Conservation (phyloP, 2,329 filamentous ascomycete species). For the Pseudogymnoascus sp. region DNA sequence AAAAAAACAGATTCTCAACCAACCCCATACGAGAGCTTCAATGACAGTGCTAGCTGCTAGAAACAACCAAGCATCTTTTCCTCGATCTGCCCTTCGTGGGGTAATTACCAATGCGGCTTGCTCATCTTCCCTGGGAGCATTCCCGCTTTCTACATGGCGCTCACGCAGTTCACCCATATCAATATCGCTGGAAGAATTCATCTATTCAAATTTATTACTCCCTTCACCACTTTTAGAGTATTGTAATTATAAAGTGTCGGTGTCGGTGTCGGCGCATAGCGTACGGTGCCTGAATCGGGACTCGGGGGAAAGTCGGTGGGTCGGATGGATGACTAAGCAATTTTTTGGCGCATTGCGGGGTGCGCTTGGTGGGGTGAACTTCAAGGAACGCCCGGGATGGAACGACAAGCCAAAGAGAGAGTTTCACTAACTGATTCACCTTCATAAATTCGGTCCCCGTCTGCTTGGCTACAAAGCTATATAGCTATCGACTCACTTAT, state of each 20-base stretch:
- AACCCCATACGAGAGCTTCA: slow-evolving; percentile 47
- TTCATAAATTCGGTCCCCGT: not conserved
- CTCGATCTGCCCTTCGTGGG: slow-evolving; percentile 39
- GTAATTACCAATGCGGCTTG: slow-evolving; percentile 16
- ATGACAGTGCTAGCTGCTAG: slow-evolving; percentile 43
- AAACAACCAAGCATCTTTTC: slow-evolving; percentile 44
- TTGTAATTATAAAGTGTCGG: not conserved
- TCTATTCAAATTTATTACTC: not conserved
- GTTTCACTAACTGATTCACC: slow-evolving; percentile 1
- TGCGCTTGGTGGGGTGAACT: not conserved
- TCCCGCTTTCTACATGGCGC: not conserved
- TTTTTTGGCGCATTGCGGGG: not conserved
- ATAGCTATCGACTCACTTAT: not conserved
- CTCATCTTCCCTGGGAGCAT: not conserved
- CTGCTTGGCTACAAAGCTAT: not conserved
- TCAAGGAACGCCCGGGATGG: not conserved
- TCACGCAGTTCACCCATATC: not conserved
- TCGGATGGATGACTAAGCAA: not conserved
- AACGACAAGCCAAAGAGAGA: not conserved
- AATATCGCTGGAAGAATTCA: not conserved
- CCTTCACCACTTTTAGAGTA: not conserved
- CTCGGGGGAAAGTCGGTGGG: not conserved
- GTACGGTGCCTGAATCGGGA: not conserved
- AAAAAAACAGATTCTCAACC: slow-evolving; percentile 16
- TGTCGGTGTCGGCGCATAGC: not conserved